Base-by-base conservation (phyloP, 148 eudicot genomes). In the Rhododendron henanense region DNA sequence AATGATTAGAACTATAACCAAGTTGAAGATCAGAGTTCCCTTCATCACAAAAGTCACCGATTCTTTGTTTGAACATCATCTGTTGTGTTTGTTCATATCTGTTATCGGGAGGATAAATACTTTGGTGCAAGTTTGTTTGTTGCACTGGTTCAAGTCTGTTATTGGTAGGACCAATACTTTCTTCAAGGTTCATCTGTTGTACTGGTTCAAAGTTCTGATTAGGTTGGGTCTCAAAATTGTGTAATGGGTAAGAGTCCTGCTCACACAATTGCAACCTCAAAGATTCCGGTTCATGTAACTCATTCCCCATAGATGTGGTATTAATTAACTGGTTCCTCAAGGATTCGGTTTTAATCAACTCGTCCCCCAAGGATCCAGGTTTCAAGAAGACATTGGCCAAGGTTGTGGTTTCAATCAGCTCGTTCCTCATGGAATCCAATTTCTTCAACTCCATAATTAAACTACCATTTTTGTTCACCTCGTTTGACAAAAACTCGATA, bases 31-130 rank as follows among this genome's bases (percentile, higher is more conserved):
- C 86, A 39, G 31, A 75, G 33, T 81, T 87, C 18, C 63, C 73
- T 73, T 81, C 84, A 44, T 23, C 47, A 63, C 21, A 35, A 87
- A 28, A 50, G 6, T 79, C 83, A n/a, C 79, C 35, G 13, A 63
- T 19, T 84, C 31, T 87, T 84, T n/a, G 87, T 78, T 84, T 81
- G 48, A 65, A 51, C 16, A 47, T 84, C 73, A 31, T 33, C 48
- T 35, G 23, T 74, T 84, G 59, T 45, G 28, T 50, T 69, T 79
- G 87, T 81, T 71, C 67, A 50, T 45, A 55, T 23, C 51, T 67
- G 23, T 48, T 35, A 23, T 65, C 65, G 37, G 28, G 33, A 16
- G 31, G 75, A 35, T 84, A 31, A 11, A 63, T 41, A 84, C 14
- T 81, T 84, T 73, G 84, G 51, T 73, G 84, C 80, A 82, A 21